Percentiles rank a stretch among this genome's conserved stretches.
These are phyloP conservation scores for Ceratocystis colombiana DNA, from an alignment of 2,329 filamentous ascomycete genomes.

Conservation along the genomic window DNA sequence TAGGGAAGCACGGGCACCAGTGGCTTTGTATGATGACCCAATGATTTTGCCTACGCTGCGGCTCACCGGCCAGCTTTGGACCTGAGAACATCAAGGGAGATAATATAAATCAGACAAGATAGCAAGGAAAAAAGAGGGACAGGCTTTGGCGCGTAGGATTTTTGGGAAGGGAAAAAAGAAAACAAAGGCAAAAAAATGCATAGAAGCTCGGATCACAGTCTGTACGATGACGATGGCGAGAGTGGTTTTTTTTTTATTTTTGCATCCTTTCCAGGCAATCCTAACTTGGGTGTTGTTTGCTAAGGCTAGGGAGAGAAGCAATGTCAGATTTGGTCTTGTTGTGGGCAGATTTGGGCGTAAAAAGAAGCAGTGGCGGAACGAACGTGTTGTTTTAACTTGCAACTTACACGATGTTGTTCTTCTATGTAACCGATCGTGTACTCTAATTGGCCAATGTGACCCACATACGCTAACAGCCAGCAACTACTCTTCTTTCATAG, in stretches of 20 bases:
- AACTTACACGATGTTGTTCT: neutral
- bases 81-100: no score
- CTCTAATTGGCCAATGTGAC: neutral
- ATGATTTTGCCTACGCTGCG: neutral
- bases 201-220: constrained; percentile 9
- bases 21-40: neutral
- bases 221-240: constrained; percentile 11
- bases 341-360: neutral
- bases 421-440: neutral
- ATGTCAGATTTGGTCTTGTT: no score
- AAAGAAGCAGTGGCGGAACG: neutral
- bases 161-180: neutral
- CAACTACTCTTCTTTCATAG: neutral
- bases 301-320: no score
- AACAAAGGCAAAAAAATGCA: constrained; percentile 9
- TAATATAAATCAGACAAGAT: no score
- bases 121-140: no score
- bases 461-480: neutral
- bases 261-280: neutral
- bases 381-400: neutral
- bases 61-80: neutral
- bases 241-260: neutral
- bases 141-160: neutral
- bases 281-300: no score
- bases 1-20: neutral